Percentiles rank a stretch among this genome's conserved stretches.
Conservation (phyloP, 1,284 basidiomycete species). For the Malassezia slooffiae region DNA sequence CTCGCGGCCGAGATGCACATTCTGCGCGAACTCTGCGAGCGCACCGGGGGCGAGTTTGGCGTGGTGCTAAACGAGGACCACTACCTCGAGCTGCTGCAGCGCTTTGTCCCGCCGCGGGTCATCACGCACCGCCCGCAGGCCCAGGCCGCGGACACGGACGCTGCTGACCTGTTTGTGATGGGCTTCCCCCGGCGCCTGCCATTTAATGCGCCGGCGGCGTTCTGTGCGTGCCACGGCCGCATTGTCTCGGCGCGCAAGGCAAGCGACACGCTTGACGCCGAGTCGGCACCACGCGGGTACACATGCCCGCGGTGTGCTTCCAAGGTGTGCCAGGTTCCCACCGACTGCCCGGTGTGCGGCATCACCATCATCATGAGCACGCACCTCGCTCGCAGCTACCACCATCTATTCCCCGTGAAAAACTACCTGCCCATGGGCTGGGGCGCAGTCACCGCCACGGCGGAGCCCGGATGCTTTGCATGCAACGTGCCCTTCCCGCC, state of each 20-base stretch:
- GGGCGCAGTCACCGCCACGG: constrained; percentile 3
- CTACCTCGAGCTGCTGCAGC: constrained; percentile 86
- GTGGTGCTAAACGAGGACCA: constrained; percentile 95
- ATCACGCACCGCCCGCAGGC: too few relatives aligned
- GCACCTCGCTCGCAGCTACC: constrained; percentile 87
- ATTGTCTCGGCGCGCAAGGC: constrained; percentile 55
- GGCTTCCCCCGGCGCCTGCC: constrained; percentile 59
- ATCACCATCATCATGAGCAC: constrained; percentile 96
- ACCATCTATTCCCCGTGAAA: constrained; percentile 81
- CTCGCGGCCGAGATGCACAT: constrained; percentile 92
- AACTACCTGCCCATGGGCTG: constrained; percentile 58
- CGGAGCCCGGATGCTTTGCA: constrained; percentile 18
- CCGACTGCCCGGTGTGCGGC: constrained; percentile 92
- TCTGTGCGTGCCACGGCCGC: constrained; percentile 82
- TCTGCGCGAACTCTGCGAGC: constrained; percentile 61
- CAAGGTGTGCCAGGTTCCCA: constrained; percentile 93
- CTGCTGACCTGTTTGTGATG: constrained; percentile 81
- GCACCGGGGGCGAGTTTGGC: constrained; percentile 50
- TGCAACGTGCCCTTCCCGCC: constrained; percentile 26
- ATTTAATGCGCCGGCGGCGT: constrained; percentile 25
- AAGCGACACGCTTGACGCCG: not conserved
- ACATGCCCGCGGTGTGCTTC: constrained; percentile 83
- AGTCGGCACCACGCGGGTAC: constrained; percentile 57
- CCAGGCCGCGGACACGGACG: constrained; percentile 14
- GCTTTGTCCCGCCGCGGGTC: constrained; percentile 69